Base-by-base conservation (phyloP, 768 basidiomycete species). In the Phylloporus rhodoxanthus region DNA sequence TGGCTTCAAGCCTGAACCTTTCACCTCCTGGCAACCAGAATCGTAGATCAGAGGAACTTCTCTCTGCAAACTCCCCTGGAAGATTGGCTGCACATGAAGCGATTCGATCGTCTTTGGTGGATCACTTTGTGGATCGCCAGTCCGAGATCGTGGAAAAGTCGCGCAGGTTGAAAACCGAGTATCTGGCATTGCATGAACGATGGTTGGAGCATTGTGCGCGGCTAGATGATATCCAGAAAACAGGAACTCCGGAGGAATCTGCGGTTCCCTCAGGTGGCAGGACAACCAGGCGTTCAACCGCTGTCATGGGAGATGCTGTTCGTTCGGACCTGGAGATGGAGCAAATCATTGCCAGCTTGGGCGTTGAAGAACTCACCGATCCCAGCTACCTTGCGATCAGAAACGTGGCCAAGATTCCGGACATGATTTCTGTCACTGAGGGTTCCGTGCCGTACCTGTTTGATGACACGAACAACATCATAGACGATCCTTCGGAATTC, bases 251-350 rank as follows among this genome's bases (percentile, higher is more conserved):
- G 13, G 67, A 74, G 56, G 77, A 76, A 47, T 69, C 72, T 14
- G 59, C 70, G 14, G 65, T 65, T 5, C 59, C 65, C n/a, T 67
- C 72, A 30, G 57, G 74, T 19, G 75, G 75, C 14, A 69, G 89
- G 44, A 84, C 85, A 36, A 90, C 88, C 8, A 79, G 89, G 25
- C 81, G 90, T 21, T 80, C 85, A 9, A 75, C 83, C 41, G 84
- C 85, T 0, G 71, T 70, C 37, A 70, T 89, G 54, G 90, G 90
- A 23, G 94, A 96, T 66, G 84, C 90, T 13, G 93, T 93, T 14
- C 85, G 91, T 4, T 92, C 93, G 15, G 94, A 97, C 68, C 77
- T 95, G 49, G 95, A 97, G 72, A 93, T 96, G 82, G 90, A 96
- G 61, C 91, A 93, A 69, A 92, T 98, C 62, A 87, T 98, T 50